Evolutionary conservation across 352 stramenopile genomes (phyloP).

Genomic region (Globisporangium spiculum): DNA sequence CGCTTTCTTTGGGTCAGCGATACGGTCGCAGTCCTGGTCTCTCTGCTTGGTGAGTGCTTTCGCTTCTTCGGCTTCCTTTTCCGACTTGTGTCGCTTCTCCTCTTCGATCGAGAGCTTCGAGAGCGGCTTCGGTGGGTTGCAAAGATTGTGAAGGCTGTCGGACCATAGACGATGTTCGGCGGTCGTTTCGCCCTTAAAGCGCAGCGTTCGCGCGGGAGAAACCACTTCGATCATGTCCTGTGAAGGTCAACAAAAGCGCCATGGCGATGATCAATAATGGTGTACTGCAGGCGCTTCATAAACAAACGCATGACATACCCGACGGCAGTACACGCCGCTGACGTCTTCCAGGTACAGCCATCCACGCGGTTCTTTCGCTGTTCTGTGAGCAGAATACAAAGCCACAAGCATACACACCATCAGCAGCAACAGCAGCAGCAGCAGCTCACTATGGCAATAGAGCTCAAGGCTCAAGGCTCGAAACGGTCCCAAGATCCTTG

Average conservation of each 20-base stretch:
- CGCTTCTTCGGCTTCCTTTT: conserved; percentile 13
- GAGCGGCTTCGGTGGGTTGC: conserved; percentile 38
- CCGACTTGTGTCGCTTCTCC: conserved; percentile 11
- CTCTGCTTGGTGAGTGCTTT: conserved; percentile 12
- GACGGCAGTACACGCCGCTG: conserved; percentile 64
- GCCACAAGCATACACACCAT: not conserved
- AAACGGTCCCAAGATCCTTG: not conserved
- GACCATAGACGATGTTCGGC: conserved; percentile 79
- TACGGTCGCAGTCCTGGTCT: conserved; percentile 28
- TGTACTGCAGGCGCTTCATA: not conserved
- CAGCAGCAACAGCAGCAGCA: not conserved
- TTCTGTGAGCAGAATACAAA: conserved; percentile 25
- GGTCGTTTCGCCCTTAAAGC: conserved; percentile 75
- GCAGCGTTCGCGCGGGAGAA: conserved; percentile 62
- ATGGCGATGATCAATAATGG: too few species aligned
- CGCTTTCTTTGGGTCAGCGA: conserved; percentile 25
- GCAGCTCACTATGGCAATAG: not conserved
- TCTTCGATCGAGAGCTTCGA: conserved; percentile 13
- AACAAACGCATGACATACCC: conserved; percentile 27
- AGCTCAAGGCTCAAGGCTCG: not conserved
- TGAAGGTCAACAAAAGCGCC: not conserved
- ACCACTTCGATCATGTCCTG: conserved; percentile 86
- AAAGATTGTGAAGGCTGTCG: conserved; percentile 74
- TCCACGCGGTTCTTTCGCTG: conserved; percentile 67
- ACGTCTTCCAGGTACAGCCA: conserved; percentile 83